Conservation (phyloP, 2,329 filamentous ascomycete genomes). For the Talaromyces piceae region DNA sequence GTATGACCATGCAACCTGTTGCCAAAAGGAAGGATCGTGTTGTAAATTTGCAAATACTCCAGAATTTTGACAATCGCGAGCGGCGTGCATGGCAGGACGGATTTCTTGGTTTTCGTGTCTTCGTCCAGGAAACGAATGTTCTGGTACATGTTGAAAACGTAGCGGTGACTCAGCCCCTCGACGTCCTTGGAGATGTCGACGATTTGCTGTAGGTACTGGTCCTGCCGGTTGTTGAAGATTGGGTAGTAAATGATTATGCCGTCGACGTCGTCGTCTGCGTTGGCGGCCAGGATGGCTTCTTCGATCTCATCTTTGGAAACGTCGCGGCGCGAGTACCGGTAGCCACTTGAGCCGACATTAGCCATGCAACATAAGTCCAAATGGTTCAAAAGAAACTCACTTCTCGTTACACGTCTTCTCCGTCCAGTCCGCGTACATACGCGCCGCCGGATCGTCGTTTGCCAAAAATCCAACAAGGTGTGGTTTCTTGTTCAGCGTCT, state of each 20-base stretch:
- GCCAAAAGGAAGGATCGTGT: conserved; percentile 83
- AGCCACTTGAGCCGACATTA: conserved; percentile 65
- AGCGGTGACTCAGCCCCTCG: conserved; percentile 85
- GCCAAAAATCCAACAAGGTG: conserved; percentile 86
- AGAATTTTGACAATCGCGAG: conserved; percentile 95
- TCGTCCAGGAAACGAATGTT: conserved; percentile 91
- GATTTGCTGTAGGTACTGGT: conserved; percentile 93
- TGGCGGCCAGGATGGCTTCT: conserved; percentile 78
- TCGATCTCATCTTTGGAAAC: conserved; percentile 85
- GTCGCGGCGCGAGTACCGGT: conserved; percentile 76
- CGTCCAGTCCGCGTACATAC: conserved; percentile 95
- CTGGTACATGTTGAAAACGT: conserved; percentile 99
- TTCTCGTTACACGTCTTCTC: conserved; percentile 94
- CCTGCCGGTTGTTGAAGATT: conserved; percentile 84
- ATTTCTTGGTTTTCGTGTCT: conserved; percentile 62
- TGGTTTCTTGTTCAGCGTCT: conserved; percentile 64
- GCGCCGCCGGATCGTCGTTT: conserved; percentile 81
- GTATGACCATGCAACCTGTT: conserved; percentile 90
- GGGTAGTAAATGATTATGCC: conserved; percentile 98
- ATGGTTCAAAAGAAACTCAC: conserved; percentile 40
- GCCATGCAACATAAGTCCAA: background rate
- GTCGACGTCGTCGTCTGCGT: conserved; percentile 68
- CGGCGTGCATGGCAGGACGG: conserved; percentile 89
- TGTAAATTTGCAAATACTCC: conserved; percentile 93
- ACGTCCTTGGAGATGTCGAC: conserved; percentile 88